These are phyloP conservation scores for Eleusine indica DNA, from an alignment of 176 grass and related monocot genomes.

Conservation along the genomic window DNA sequence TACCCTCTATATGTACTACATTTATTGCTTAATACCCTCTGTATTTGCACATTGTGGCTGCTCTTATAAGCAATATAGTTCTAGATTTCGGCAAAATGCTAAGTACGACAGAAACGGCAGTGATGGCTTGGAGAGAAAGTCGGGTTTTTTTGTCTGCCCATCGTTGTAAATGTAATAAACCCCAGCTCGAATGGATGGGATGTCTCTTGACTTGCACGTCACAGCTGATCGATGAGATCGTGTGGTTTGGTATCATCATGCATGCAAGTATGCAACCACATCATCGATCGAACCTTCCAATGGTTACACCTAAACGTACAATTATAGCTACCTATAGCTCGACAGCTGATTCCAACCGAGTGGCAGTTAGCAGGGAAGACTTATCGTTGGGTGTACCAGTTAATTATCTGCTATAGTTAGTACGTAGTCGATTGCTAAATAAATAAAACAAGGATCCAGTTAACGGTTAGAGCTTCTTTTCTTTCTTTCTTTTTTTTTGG, in stretches of 20 bases:
- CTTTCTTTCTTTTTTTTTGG: too few relatives aligned
- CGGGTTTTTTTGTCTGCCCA: neutral
- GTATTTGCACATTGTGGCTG: too few relatives aligned
- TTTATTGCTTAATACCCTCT: too few relatives aligned
- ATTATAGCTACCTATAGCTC: slow-evolving; percentile 4
- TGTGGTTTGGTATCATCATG: neutral
- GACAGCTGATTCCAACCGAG: neutral
- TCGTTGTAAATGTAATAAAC: neutral
- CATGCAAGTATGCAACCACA: neutral
- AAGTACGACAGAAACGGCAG: too few relatives aligned
- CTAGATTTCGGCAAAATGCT: too few relatives aligned
- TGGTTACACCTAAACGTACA: slow-evolving; percentile 20
- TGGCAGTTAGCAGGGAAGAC: neutral
- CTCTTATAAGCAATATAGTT: too few relatives aligned
- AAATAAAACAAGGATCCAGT: too few relatives aligned
- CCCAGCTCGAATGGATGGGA: neutral
- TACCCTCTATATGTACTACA: too few relatives aligned
- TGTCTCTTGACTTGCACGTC: slow-evolving; percentile 37
- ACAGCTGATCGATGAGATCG: neutral
- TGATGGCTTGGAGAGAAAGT: neutral
- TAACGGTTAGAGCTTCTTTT: too few relatives aligned
- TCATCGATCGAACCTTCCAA: neutral
- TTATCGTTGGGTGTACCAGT: neutral
- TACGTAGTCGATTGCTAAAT: too few relatives aligned
- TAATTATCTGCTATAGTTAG: neutral